Percentiles rank a stretch among this genome's conserved stretches.
Conservation (phyloP, 2,329 filamentous ascomycete species). For the Colletotrichum destructivum region DNA sequence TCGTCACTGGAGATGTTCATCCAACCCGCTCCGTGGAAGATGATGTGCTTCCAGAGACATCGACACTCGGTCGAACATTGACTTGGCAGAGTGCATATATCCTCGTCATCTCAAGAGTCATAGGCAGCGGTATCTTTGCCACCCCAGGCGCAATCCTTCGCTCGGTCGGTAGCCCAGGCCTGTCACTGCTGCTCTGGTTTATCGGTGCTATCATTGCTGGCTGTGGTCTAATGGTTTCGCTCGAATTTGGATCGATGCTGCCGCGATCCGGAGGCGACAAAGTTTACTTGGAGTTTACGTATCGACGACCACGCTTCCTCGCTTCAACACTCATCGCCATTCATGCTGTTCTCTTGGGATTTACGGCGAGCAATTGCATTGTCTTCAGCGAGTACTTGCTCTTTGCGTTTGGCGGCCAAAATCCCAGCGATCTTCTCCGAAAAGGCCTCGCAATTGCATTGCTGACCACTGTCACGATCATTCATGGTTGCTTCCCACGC, state of each 20-base stretch:
- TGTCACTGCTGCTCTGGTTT: constrained; percentile 75
- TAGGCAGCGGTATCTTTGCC: constrained; percentile 81
- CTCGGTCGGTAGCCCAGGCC: constrained; percentile 75
- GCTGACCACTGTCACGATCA: constrained; percentile 69
- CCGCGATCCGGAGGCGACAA: constrained; percentile 79
- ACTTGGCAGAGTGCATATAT: constrained; percentile 77
- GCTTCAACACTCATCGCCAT: constrained; percentile 75
- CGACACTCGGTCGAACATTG: constrained; percentile 70
- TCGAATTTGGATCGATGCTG: constrained; percentile 81
- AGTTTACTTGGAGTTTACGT: constrained; percentile 80
- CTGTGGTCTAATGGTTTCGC: constrained; percentile 72
- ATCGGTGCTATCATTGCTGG: constrained; percentile 73
- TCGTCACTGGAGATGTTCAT: background rate
- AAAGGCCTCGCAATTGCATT: constrained; percentile 72
- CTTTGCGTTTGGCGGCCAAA: constrained; percentile 68
- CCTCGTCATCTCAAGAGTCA: constrained; percentile 77
- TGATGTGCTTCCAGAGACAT: constrained; percentile 72
- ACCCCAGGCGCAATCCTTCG: constrained; percentile 78
- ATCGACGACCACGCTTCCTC: constrained; percentile 73
- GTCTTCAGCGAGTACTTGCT: constrained; percentile 77
- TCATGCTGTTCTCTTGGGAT: constrained; percentile 75
- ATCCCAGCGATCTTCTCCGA: constrained; percentile 65
- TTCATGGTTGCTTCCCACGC: constrained; percentile 72
- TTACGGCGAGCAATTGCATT: constrained; percentile 79
- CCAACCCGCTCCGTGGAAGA: constrained; percentile 62